Base-by-base conservation (phyloP, 495 filamentous ascomycete genomes). In the Choiromyces venosus region DNA sequence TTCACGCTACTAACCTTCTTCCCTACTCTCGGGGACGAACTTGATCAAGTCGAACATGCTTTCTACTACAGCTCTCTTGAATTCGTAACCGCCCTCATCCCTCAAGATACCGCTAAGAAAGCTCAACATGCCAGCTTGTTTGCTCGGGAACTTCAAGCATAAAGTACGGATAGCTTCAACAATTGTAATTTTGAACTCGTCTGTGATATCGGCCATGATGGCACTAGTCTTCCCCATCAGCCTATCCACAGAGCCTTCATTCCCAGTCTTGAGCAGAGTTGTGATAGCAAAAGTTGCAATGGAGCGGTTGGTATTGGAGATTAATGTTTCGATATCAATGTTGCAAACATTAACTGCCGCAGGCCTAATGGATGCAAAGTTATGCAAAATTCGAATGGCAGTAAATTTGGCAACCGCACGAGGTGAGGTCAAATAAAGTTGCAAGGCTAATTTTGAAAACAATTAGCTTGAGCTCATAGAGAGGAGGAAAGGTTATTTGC, bases 1-100 rank as follows among this genome's bases (percentile, higher is more conserved):
- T 61, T 61, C 16, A 12, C 25, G 10, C 52, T 40, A 79, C 85
- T 77, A 81, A 89, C 87, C 87, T 81, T 99, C 96, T 85, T 98
- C 95, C 84, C 96, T 96, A 78, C 93, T 96, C 56, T 97, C 95
- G 5, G 96, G 95, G 7, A 98, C 95, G 82, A 98, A 99, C 81
- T 97, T 97, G 83, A 99, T 99, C 64, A 99, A 86, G 82, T 99
- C 95, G 78, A 98, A 98, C 91, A 98, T 97, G 88, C 93, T 97
- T 85, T 98, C 96, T 65, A 99, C 94, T 35, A 99, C 95, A 66
- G 91, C 90, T 65, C 92, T 92, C 87, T 99, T 99, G 84, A 98
- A 98, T 69, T 98, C 96, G 81, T 97, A 99, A 66, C 95, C 96
- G 77, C 95, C 95, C 82, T 99, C 95, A 79, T 99, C 95, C 21